These are phyloP conservation scores for Macrocystidia cucumis DNA, from an alignment of 1,284 basidiomycete genomes.

Conservation along the genomic window DNA sequence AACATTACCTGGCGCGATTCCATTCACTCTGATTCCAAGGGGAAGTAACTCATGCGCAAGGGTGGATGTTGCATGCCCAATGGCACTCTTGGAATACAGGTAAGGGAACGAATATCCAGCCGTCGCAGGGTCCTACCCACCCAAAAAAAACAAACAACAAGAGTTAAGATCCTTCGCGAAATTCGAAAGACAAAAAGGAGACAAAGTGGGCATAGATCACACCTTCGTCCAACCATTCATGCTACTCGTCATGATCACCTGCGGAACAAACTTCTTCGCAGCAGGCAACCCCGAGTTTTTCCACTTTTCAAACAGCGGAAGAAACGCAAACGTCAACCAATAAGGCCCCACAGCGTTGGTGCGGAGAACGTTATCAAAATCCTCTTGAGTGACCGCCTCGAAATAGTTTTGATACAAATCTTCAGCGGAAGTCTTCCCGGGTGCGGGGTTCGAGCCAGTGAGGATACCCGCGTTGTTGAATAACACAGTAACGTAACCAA, in stretches of 20 bases:
- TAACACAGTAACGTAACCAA: constrained; percentile 33
- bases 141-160: too few relatives aligned
- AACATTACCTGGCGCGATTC: constrained; percentile 38
- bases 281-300: constrained; percentile 18
- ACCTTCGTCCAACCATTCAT: constrained; percentile 51
- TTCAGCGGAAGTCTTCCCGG: constrained; percentile 24
- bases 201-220: neutral
- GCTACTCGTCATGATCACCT: constrained; percentile 43
- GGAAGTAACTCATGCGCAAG: constrained; percentile 45
- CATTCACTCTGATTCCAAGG: constrained; percentile 48
- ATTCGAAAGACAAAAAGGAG: neutral
- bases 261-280: constrained; percentile 34
- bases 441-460: constrained; percentile 18
- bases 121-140: constrained; percentile 38
- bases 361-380: constrained; percentile 28
- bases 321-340: constrained; percentile 44
- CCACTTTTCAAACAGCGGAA: constrained; percentile 42
- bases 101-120: constrained; percentile 35
- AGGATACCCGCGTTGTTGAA: constrained; percentile 28
- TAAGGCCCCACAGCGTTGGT: constrained; percentile 41
- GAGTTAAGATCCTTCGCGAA: neutral
- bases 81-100: constrained; percentile 41
- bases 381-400: constrained; percentile 28
- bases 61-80: constrained; percentile 38
- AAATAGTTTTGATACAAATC: constrained; percentile 32